Percentiles rank a stretch among this genome's conserved stretches.
phyloP scores from a whole-genome alignment of 2,329 filamentous ascomycete genomes.

The Grosmannia serpens region DNA sequence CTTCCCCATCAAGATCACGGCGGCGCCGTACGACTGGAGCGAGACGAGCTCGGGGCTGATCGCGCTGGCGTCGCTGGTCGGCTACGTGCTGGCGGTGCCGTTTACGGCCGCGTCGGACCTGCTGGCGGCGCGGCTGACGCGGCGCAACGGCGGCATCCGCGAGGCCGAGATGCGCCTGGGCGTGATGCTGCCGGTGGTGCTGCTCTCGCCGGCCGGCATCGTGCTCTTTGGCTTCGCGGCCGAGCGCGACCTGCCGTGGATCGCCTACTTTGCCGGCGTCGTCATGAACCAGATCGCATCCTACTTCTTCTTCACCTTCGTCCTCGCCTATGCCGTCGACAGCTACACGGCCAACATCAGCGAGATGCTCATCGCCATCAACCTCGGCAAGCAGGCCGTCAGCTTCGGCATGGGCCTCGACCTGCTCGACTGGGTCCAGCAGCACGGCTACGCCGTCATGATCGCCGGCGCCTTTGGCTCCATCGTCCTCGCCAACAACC shows the following conservation, averaged over 20 bases:
- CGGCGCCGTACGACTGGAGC: slow-evolving; percentile 33
- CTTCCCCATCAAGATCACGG: slow-evolving; percentile 34
- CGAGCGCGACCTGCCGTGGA: slow-evolving; percentile 28
- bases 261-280: slow-evolving; percentile 36
- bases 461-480: slow-evolving; percentile 37
- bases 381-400: slow-evolving; percentile 44
- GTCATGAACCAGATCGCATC: slow-evolving; percentile 35
- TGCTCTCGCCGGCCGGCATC: slow-evolving; percentile 28
- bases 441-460: slow-evolving; percentile 37
- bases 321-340: slow-evolving; percentile 49
- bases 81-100: slow-evolving; percentile 28
- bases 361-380: slow-evolving; percentile 51
- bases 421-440: slow-evolving; percentile 37
- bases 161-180: slow-evolving; percentile 37
- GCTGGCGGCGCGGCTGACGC: slow-evolving; percentile 30
- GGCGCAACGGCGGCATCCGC: slow-evolving; percentile 31
- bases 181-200: slow-evolving; percentile 23
- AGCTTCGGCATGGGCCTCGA: slow-evolving; percentile 40
- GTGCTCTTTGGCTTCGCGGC: slow-evolving; percentile 30
- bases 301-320: slow-evolving; percentile 46
- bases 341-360: slow-evolving; percentile 46
- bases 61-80: slow-evolving; percentile 26
- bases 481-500: slow-evolving; percentile 37
- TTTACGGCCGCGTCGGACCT: slow-evolving; percentile 30
- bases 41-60: slow-evolving; percentile 32